Evolutionary conservation across 2,329 filamentous ascomycete species (phyloP).

Genomic region (Venturia asperata): DNA sequence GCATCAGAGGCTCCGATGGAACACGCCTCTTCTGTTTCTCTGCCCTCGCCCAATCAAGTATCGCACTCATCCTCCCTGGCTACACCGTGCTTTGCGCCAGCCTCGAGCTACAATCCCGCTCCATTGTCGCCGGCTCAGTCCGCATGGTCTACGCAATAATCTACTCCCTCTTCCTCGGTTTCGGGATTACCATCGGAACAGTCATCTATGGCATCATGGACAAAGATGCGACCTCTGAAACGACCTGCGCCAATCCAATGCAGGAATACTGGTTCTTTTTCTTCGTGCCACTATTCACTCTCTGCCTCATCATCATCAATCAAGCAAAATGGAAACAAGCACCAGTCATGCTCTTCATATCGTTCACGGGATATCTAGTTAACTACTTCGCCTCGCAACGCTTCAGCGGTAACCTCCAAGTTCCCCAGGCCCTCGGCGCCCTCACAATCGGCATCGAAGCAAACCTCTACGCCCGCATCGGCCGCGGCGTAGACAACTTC

Average conservation of each 20-base stretch:
- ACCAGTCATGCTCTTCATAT: slow-evolving; percentile 68
- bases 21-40: slow-evolving; percentile 44
- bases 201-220: slow-evolving; percentile 45
- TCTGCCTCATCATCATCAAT: slow-evolving; percentile 71
- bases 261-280: slow-evolving; percentile 54
- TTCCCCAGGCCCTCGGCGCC: slow-evolving; percentile 71
- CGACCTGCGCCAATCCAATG: slow-evolving; percentile 41
- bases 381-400: slow-evolving; percentile 64
- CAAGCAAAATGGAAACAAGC: slow-evolving; percentile 74
- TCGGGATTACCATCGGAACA: slow-evolving; percentile 45
- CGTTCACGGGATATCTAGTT: slow-evolving; percentile 65
- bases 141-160: slow-evolving; percentile 49
- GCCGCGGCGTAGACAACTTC: slow-evolving; percentile 50
- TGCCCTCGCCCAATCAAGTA: slow-evolving; percentile 44
- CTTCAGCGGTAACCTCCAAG: slow-evolving; percentile 63
- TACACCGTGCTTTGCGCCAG: slow-evolving; percentile 46
- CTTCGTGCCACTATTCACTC: slow-evolving; percentile 66
- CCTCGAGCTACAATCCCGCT: slow-evolving; percentile 42
- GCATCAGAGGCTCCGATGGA: slow-evolving; percentile 33
- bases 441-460: slow-evolving; percentile 69
- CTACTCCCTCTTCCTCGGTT: slow-evolving; percentile 46
- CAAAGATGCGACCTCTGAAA: slow-evolving; percentile 39
- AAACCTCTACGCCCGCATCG: slow-evolving; percentile 69
- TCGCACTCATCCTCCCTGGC: slow-evolving; percentile 45
- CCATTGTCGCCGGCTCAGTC: slow-evolving; percentile 44